Base-by-base conservation (phyloP, 1,284 basidiomycete genomes). In the Amylostereum chailletii region DNA sequence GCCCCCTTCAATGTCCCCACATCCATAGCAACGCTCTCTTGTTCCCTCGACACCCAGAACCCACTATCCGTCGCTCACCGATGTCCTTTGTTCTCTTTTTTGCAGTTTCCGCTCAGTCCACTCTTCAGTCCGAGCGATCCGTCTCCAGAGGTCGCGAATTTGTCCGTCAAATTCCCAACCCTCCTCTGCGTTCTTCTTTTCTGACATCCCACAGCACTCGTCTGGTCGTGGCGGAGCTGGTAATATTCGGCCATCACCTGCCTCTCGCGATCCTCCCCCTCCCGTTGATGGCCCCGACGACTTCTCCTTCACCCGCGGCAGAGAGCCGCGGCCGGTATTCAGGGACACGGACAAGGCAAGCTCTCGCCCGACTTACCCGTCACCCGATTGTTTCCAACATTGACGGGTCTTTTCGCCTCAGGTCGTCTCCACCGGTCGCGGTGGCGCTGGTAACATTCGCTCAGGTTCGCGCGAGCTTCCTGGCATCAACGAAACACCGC, bases 211-310 rank as follows among this genome's bases (percentile, higher is more conserved):
- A 29, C 34, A 53, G 50, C 45, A 26, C 44, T 46, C 44, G 8
- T 43, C 51, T 9, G 52, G 46, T 32, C 52, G 52, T 19, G 46
- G 51, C 30, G 51, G 52, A 8, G 36, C 33, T 33, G 52, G 52
- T 29, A 49, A 53, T 33, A 38, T 53, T 11, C 45, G 27, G 34
- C 6, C 42, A 27, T 32, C 37, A 29, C 32, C 46, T 19, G 6
- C 10, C 3, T 30, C 34, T 3, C n/a, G 9, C 7, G 42, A 39
- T 9, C 11, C 4, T 19, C 4, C 39, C 8, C 4, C 3, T 5
- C 4, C 3, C 26, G 34, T 32, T 36, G 43, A 49, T n/a, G 34
- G 29, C 7, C 31, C 32, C 26, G 31, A 36, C n/a, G 33, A 46
- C n/a, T 26, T 29, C 37, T 39, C 46, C 9, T 8, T 19, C 19